phyloP scores from a whole-genome alignment of 129 eudicot species.

The Flaveria ramosissima region DNA sequence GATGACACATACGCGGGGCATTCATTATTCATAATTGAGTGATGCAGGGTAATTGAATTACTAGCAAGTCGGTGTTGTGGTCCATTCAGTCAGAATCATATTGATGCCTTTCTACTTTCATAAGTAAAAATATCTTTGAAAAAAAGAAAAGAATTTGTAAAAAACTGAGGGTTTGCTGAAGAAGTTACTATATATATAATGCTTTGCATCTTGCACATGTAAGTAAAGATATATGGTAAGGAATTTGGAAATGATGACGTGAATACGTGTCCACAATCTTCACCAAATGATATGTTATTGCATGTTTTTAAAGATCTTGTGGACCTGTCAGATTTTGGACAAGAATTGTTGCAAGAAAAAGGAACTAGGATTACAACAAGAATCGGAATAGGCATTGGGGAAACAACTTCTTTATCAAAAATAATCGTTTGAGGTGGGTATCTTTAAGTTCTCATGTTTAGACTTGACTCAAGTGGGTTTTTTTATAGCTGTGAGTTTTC shows the following conservation, averaged over 20 bases:
- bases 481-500: too few species aligned
- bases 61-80: slow-evolving; percentile 16
- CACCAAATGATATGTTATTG: slow-evolving; percentile 15
- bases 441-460: too few species aligned
- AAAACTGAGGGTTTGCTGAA: background rate
- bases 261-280: slow-evolving; percentile 12
- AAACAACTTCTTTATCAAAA: too few species aligned
- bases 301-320: background rate
- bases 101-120: slow-evolving; percentile 4
- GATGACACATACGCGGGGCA: background rate
- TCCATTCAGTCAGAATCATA: slow-evolving; percentile 3
- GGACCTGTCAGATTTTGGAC: slow-evolving; percentile 2
- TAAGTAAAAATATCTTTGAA: background rate
- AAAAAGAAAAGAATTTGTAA: background rate
- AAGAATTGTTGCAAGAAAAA: background rate
- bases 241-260: background rate
- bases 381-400: too few species aligned
- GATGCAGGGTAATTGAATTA: slow-evolving; percentile 5
- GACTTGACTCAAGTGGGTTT: too few species aligned
- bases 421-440: too few species aligned
- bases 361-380: too few species aligned
- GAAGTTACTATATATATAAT: background rate
- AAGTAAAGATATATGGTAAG: slow-evolving; percentile 15
- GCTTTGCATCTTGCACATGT: slow-evolving; percentile 35
- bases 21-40: background rate